These are phyloP conservation scores for Tothia fuscella DNA, from an alignment of 2,329 filamentous ascomycete genomes.

Conservation along the genomic window DNA sequence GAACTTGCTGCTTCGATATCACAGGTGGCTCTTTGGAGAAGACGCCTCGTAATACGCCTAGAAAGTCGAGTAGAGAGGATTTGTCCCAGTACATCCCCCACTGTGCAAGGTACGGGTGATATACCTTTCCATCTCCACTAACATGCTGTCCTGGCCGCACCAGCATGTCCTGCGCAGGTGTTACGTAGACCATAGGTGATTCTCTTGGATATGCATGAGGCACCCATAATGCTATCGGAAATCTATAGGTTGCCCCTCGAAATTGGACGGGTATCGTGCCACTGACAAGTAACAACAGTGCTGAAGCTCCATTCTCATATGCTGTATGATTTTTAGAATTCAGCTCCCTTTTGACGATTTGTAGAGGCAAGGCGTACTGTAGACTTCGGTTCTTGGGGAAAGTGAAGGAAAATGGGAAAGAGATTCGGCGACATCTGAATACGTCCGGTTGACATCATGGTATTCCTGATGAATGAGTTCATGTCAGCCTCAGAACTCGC, in stretches of 20 bases:
- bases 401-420: constrained; percentile 71
- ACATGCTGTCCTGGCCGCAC: constrained; percentile 91
- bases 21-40: constrained; percentile 95
- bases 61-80: constrained; percentile 71
- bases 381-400: constrained; percentile 80
- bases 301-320: constrained; percentile 76
- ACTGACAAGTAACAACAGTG: constrained; percentile 71
- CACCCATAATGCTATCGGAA: constrained; percentile 86
- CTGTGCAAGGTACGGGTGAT: constrained; percentile 86
- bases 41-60: constrained; percentile 69
- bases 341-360: background rate
- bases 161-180: constrained; percentile 75
- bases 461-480: constrained; percentile 51
- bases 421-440: constrained; percentile 77
- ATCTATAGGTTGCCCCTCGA: constrained; percentile 77
- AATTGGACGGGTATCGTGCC: constrained; percentile 89
- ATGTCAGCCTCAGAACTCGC: background rate
- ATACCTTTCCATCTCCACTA: constrained; percentile 81
- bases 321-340: constrained; percentile 39
- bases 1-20: constrained; percentile 48
- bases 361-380: constrained; percentile 50
- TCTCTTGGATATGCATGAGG: constrained; percentile 82
- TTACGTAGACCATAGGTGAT: constrained; percentile 78
- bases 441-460: constrained; percentile 80
- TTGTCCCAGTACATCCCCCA: constrained; percentile 90